Base-by-base conservation (phyloP, 2,329 filamentous ascomycete genomes). In the Colletotrichum sp. region DNA sequence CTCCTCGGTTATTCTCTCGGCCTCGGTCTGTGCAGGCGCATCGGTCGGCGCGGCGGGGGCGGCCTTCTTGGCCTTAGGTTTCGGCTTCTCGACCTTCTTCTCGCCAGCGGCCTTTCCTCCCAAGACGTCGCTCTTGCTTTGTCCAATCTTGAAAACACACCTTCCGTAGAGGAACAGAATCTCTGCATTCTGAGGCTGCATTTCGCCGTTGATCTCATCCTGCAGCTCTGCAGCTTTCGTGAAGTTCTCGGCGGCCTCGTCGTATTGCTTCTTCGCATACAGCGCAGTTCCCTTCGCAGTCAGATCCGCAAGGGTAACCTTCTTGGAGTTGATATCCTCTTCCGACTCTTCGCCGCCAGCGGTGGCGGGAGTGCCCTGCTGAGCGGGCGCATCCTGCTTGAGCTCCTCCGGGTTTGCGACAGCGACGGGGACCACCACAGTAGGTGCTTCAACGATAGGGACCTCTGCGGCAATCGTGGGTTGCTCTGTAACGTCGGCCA, bases 161-260 rank as follows among this genome's bases (percentile, higher is more conserved):
- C 96, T 95, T 16, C 97, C 97, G 85, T 99, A 99, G 78, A 96
- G 92, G 85, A 98, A 99, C 24, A 99, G 92, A 63, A 99, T 92
- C 83, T 99, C 96, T 67, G 96, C 96, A 81, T 99, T 99, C 74
- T 95, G 93, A 6, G 95, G 92, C 18, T 93, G 93, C 90, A 98
- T 95, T 86, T 99, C 97, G 84, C 96, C 97, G 84, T 98, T 97
- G 84, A 98, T 89, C 84, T 95, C 92, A 74, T 95, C 95, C 86
- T 99, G 97, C 77, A 98, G 90, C 84, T 98, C 95, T 72, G 95
- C 95, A 36, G 97, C 97, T 81, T 93, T 92, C 59, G 96, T 96
- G 87, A 96, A 99, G 78, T 96, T 88, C 82, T 99, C 96, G 72
- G 95, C 92, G 12, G 97, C 96, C 65, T 93, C 93, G 70, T 94